Conservation (phyloP, 2,329 filamentous ascomycete species). For the Hypomyces rosellus region DNA sequence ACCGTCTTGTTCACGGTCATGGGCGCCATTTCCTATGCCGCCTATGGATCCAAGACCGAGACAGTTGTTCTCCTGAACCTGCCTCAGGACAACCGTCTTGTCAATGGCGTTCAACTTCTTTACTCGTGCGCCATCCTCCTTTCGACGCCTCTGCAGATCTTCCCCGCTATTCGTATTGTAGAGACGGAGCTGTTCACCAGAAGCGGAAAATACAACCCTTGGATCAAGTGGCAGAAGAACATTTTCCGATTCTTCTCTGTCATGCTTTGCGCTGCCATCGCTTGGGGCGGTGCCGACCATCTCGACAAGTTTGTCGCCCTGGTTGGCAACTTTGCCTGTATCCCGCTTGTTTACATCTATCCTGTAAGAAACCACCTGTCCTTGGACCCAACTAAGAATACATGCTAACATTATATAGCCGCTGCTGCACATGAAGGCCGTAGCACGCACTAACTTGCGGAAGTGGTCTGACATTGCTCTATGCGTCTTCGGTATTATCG, state of each 20-base stretch:
- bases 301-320: constrained; percentile 96
- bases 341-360: constrained; percentile 95
- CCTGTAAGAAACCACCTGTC: constrained; percentile 58
- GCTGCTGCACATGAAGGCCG: constrained; percentile 77
- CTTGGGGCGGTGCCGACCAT: constrained; percentile 87
- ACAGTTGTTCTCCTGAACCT: constrained; percentile 95
- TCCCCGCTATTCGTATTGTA: constrained; percentile 93
- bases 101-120: constrained; percentile 92
- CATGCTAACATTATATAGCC: constrained; percentile 53
- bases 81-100: constrained; percentile 89
- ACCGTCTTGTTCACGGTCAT: constrained; percentile 85
- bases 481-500: constrained; percentile 73
- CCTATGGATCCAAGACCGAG: constrained; percentile 90
- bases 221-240: constrained; percentile 99
- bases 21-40: constrained; percentile 90
- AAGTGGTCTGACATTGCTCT: constrained; percentile 67
- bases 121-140: constrained; percentile 97
- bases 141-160: constrained; percentile 92
- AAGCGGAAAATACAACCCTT: constrained; percentile 95
- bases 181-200: constrained; percentile 90
- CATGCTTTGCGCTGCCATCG: constrained; percentile 75
- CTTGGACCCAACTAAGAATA: neutral
- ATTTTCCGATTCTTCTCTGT: constrained; percentile 91
- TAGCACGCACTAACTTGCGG: constrained; percentile 63
- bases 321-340: constrained; percentile 95